Evolutionary conservation across 768 basidiomycete genomes (phyloP), one percentile per base, ranked within the genome.

Genomic region (Trichaptum fuscoviolaceum): DNA sequence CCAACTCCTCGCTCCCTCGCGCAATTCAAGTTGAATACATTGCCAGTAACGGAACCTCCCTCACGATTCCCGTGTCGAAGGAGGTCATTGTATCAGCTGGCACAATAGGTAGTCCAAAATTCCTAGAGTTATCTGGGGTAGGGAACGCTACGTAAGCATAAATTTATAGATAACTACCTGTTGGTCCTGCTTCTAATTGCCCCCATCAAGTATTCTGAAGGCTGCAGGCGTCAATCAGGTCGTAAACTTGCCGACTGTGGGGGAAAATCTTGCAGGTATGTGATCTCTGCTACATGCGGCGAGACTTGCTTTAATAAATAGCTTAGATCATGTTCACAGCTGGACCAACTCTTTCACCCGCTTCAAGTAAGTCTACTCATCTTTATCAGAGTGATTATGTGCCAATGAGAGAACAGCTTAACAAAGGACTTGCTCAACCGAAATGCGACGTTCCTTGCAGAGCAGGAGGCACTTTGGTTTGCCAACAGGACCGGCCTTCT

Each of bases 81-180:
- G 85, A 87, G 64, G 83, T 85, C 62, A 83, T 87, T 68, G 64
- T 86, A 6, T 81, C 83, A 30, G 85, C 83, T 3, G 85, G 85
- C n/a, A 81, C 84, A 2, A 82, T 86, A 64, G 73, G 77, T 61
- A 76, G 75, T 2, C 74, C 80, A n/a, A 77, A 80, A 68, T 67
- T 83, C 20, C 75, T 83, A 20, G 76, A 81, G 65, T 71, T 81
- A 2, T 79, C 78, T 5, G 82, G 82, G 36, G 76, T 83, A 63
- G 82, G 81, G 25, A 74, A 78, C 35, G 67, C 42, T 52, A 52
- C 42, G 42, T 52, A 52, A 52, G 42, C 20, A 52, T 52, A 52
- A 6, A 52, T 15, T 15, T 20, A 36, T 36, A 12, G 12, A 20
- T 52, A 20, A 6, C 20, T 52, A 30, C 42, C 12, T 52, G 20